Percentiles rank a stretch among this genome's conserved stretches.
These are phyloP conservation scores for Botryotinia narcissicola DNA, from an alignment of 2,329 filamentous ascomycete species.

Conservation along the genomic window DNA sequence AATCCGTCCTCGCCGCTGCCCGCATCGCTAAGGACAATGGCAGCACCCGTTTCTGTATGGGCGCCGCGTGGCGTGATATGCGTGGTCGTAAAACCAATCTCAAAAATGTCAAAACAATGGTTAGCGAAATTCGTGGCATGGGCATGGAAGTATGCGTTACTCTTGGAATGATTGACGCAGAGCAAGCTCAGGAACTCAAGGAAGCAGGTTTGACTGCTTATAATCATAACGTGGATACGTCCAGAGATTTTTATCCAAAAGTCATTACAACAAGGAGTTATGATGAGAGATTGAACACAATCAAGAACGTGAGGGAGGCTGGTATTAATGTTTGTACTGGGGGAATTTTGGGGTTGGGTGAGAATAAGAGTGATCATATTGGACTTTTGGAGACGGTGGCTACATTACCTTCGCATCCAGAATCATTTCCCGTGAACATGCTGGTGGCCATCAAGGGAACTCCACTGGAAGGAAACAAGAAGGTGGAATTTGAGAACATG, in stretches of 20 bases:
- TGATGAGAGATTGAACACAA: constrained; percentile 79
- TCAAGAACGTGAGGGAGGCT: constrained; percentile 76
- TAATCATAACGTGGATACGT: constrained; percentile 93
- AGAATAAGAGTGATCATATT: constrained; percentile 74
- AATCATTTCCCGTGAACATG: constrained; percentile 89
- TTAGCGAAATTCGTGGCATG: constrained; percentile 73
- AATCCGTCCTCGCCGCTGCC: constrained; percentile 76
- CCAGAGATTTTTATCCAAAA: constrained; percentile 80
- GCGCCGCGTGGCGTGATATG: constrained; percentile 93
- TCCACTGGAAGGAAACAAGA: constrained; percentile 71
- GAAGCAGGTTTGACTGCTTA: constrained; percentile 84
- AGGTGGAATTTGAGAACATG: constrained; percentile 74
- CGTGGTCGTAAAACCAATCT: constrained; percentile 80
- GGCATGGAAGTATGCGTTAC: constrained; percentile 94
- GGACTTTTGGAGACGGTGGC: constrained; percentile 80
- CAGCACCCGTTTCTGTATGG: constrained; percentile 92
- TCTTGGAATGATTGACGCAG: constrained; percentile 82
- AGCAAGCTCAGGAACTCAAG: constrained; percentile 79
- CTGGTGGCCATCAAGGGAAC: constrained; percentile 90
- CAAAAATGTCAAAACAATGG: constrained; percentile 83
- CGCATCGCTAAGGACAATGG: constrained; percentile 77
- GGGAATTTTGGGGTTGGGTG: constrained; percentile 82
- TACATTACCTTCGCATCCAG: constrained; percentile 77
- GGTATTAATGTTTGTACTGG: constrained; percentile 90
- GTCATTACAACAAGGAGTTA: constrained; percentile 85